phyloP scores from a whole-genome alignment of 106 monocot species.

The Allium fistulosum region DNA sequence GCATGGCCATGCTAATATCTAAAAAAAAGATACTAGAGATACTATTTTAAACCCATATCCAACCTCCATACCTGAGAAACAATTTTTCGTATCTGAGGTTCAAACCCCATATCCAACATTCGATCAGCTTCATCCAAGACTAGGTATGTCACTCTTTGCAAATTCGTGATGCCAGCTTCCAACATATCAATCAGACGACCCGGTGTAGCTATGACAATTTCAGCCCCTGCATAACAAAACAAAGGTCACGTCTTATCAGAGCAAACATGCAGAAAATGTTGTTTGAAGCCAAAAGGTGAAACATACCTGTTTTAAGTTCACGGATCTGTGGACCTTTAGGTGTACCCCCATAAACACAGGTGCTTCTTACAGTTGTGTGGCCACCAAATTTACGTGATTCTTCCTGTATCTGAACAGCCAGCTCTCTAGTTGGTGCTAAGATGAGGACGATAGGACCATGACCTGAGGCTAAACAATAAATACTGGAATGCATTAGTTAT shows the following conservation, averaged over 20 bases:
- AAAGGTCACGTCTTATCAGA: background rate
- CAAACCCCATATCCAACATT: constrained; percentile 99
- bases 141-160: constrained; percentile 85
- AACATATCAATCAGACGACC: constrained; percentile 96
- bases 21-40: background rate
- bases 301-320: constrained; percentile 73
- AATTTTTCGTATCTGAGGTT: constrained; percentile 93
- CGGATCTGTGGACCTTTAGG: constrained; percentile 98
- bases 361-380: constrained; percentile 61
- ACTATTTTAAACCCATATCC: no score
- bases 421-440: constrained; percentile 89
- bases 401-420: constrained; percentile 98
- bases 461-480: constrained; percentile 38
- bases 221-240: constrained; percentile 50
- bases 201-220: constrained; percentile 95
- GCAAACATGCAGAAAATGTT: background rate
- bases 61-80: constrained; percentile 55
- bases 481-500: no score
- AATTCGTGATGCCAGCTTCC: constrained; percentile 85
- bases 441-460: constrained; percentile 84
- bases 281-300: background rate
- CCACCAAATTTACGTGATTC: constrained; percentile 87
- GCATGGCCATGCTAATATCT: no score
- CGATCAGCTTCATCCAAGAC: constrained; percentile 98
- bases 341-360: constrained; percentile 91